A percentile compares a stretch with the other conserved stretches of the same genome.
phyloP scores from a whole-genome alignment of 2,329 filamentous ascomycete genomes.

The Beauveria brongniartii region DNA sequence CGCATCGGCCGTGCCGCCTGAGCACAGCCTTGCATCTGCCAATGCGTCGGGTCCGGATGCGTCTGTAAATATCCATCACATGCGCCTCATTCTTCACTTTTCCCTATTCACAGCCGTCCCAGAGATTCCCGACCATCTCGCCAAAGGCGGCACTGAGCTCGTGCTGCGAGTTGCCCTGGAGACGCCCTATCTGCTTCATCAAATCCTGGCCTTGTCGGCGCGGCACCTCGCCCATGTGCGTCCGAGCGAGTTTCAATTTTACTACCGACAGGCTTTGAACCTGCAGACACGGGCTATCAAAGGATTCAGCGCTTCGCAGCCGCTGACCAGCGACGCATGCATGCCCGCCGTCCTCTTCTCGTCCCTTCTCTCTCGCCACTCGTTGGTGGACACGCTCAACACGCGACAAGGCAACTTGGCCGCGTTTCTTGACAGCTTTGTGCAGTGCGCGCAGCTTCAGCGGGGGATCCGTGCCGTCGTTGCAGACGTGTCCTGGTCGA shows the following conservation, averaged over 20 bases:
- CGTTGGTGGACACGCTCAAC: conserved; percentile 1
- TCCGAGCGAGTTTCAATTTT: not conserved
- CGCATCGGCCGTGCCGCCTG: not conserved
- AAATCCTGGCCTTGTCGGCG: not conserved
- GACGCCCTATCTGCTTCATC: conserved; percentile 4
- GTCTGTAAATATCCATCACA: not conserved
- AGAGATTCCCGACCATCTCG: not conserved
- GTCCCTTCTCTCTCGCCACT: not conserved
- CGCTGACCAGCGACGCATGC: not conserved
- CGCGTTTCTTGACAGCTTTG: not conserved
- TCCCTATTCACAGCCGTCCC: not conserved
- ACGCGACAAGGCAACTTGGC: not conserved
- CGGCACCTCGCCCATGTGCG: not conserved
- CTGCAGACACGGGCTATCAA: not conserved
- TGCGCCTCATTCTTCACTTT: conserved; percentile 1
- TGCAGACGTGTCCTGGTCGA: not conserved
- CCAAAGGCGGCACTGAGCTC: not conserved
- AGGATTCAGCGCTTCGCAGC: not conserved
- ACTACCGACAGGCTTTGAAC: not conserved
- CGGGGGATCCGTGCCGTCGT: not conserved
- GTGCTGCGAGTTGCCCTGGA: not conserved
- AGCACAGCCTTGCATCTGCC: not conserved
- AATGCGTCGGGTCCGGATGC: not conserved
- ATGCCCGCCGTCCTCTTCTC: conserved; percentile 5
- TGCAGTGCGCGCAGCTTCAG: conserved; percentile 3